Evolutionary conservation across 2,329 filamentous ascomycete species (phyloP).

Genomic region (Exophiala dermatitidis): DNA sequence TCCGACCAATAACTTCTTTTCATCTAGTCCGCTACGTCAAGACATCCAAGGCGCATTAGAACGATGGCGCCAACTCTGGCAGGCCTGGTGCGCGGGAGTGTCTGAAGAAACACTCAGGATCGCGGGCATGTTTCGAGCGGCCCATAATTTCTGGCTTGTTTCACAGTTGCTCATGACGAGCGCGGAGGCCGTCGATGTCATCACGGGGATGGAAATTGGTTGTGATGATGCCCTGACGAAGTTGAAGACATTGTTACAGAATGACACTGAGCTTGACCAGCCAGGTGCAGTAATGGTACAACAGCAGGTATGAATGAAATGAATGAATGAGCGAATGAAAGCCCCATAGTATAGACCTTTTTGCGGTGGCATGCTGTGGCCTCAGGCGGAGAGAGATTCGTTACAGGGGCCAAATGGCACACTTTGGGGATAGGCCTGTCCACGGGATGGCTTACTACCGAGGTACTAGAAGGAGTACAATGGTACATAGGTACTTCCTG

Average conservation of each 20-base stretch:
- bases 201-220: constrained; percentile 40
- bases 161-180: constrained; percentile 38
- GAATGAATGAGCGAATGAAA: too few species aligned
- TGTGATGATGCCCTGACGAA: constrained; percentile 40
- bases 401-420: too few species aligned
- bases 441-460: too few species aligned
- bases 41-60: constrained; percentile 33
- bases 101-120: constrained; percentile 34
- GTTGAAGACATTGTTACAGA: constrained; percentile 34
- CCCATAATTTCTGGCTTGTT: constrained; percentile 40
- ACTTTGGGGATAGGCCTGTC: too few species aligned
- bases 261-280: neutral
- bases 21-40: constrained; percentile 5
- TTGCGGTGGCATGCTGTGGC: too few species aligned
- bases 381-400: too few species aligned
- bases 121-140: constrained; percentile 39
- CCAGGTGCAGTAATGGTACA: too few species aligned
- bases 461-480: too few species aligned
- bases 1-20: neutral
- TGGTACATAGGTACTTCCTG: too few species aligned
- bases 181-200: constrained; percentile 38
- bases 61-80: constrained; percentile 37
- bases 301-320: too few species aligned
- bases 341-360: too few species aligned
- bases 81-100: constrained; percentile 30